These are phyloP conservation scores for Trifolium subterraneum DNA, from an alignment of 306 rosid genomes.

Conservation along the genomic window DNA sequence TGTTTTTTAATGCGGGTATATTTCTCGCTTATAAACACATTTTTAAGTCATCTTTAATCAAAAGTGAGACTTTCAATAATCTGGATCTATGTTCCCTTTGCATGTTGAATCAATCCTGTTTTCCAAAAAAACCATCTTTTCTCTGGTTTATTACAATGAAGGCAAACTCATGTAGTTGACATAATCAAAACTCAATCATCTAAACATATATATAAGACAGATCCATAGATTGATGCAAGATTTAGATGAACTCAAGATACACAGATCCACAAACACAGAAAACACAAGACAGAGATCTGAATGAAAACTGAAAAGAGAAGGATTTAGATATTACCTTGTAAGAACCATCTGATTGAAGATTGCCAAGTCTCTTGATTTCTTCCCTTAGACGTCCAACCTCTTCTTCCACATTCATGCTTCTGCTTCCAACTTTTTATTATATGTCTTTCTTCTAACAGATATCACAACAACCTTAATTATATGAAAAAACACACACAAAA, in stretches of 20 bases:
- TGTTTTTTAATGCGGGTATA: neutral
- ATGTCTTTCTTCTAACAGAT: neutral
- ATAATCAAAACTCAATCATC: neutral
- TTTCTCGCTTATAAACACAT: too few species aligned
- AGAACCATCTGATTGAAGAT: slow-evolving; percentile 70
- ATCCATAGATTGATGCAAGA: slow-evolving; percentile 19
- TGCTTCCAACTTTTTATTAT: slow-evolving; percentile 41
- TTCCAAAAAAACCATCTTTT: neutral
- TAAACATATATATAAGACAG: neutral
- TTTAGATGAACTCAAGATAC: slow-evolving; percentile 4
- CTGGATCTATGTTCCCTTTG: too few species aligned
- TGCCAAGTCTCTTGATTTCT: slow-evolving; percentile 79
- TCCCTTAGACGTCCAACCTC: slow-evolving; percentile 72
- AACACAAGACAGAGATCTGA: neutral
- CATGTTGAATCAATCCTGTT: neutral
- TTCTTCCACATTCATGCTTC: slow-evolving; percentile 76
- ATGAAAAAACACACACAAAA: neutral
- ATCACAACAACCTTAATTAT: slow-evolving; percentile 2
- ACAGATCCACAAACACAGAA: slow-evolving; percentile 31
- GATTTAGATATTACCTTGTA: slow-evolving; percentile 55
- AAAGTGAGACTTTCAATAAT: too few species aligned
- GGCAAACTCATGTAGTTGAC: neutral
- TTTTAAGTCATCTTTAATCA: too few species aligned
- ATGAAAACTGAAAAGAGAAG: neutral
- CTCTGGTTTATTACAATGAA: neutral